A percentile compares a stretch with the other conserved stretches of the same genome.
Conservation (phyloP, 352 stramenopile species). For the Globisporangium spiculum region DNA sequence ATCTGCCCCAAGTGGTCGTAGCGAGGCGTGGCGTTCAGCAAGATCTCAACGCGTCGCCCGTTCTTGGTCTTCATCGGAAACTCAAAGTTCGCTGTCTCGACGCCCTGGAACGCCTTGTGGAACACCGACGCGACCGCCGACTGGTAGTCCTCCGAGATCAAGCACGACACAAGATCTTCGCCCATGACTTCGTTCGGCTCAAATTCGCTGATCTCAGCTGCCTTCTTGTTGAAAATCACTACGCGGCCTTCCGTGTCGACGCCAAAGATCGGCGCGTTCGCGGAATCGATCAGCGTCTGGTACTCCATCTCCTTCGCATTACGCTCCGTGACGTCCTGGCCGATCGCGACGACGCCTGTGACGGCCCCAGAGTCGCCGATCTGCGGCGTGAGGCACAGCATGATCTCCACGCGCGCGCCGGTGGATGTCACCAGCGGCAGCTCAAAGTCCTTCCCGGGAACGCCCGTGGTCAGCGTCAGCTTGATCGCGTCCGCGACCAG, state of each 20-base stretch:
- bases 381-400: constrained; percentile 54
- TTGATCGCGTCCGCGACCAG: constrained; percentile 44
- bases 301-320: constrained; percentile 72
- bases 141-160: constrained; percentile 78
- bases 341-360: constrained; percentile 60
- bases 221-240: constrained; percentile 86
- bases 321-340: constrained; percentile 60
- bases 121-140: constrained; percentile 64
- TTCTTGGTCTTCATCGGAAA: constrained; percentile 82
- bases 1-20: constrained; percentile 63
- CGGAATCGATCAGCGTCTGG: constrained; percentile 34
- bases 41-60: constrained; percentile 67
- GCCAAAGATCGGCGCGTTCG: constrained; percentile 17
- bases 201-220: constrained; percentile 85
- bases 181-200: constrained; percentile 86
- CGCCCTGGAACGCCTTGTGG: constrained; percentile 57
- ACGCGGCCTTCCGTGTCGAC: constrained; percentile 45
- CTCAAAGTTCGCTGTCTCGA: constrained; percentile 76
- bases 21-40: constrained; percentile 73
- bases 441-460: constrained; percentile 48
- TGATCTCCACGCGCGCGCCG: constrained; percentile 47
- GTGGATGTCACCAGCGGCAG: constrained; percentile 47
- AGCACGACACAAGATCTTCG: constrained; percentile 63
- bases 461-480: constrained; percentile 42
- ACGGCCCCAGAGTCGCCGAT: constrained; percentile 37